Conservation (phyloP, 2,329 filamentous ascomycete genomes). For the Orbilia javanica region DNA sequence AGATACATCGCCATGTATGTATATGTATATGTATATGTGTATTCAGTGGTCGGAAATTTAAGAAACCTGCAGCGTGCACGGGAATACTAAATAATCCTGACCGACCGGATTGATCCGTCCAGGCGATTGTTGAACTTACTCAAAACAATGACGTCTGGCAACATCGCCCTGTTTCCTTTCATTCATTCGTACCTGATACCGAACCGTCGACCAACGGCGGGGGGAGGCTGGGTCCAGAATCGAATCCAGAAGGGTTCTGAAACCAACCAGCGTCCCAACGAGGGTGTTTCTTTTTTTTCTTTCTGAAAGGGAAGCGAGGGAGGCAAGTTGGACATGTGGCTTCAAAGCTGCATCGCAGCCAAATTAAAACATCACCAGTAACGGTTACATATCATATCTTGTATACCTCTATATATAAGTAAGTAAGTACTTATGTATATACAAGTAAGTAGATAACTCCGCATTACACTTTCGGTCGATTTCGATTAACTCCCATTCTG, state of each 20-base stretch:
- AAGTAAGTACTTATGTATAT: not conserved
- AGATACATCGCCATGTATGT: not conserved
- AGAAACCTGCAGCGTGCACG: not conserved
- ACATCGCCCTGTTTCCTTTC: no score
- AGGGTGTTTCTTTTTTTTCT: not conserved
- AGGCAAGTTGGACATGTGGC: conserved; percentile 38
- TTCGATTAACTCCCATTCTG: not conserved
- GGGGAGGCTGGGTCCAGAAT: conserved; percentile 9
- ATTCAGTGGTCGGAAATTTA: not conserved
- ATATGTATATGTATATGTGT: no score
- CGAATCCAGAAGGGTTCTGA: not conserved
- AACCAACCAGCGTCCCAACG: conserved; percentile 33
- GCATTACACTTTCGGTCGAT: not conserved
- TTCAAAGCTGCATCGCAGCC: not conserved
- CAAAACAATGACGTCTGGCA: no score
- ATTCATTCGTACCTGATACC: not conserved
- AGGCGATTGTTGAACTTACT: no score
- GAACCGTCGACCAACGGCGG: not conserved
- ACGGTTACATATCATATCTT: no score
- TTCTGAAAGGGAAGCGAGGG: not conserved
- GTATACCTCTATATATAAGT: not conserved
- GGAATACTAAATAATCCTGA: no score
- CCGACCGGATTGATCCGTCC: no score
- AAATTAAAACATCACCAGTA: not conserved
- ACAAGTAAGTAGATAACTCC: not conserved